These are phyloP conservation scores for Umbellularia californica DNA, from an alignment of 164 flowering plant species.

Conservation along the genomic window DNA sequence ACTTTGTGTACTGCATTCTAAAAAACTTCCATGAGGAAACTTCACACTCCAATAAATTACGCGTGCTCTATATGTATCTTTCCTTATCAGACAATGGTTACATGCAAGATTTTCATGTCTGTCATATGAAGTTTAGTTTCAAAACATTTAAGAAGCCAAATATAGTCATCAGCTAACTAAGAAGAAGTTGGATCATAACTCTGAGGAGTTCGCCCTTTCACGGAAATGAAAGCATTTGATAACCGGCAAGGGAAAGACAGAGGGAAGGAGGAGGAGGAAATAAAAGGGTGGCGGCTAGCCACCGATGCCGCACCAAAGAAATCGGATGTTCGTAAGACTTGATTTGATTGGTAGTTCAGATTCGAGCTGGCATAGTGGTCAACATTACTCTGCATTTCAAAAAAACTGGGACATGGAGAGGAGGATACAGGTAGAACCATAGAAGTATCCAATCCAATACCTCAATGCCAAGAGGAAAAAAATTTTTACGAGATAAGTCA, in stretches of 20 bases:
- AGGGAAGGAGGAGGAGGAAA: neutral
- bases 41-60: neutral
- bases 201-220: neutral
- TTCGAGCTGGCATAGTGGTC: neutral
- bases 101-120: too few species aligned
- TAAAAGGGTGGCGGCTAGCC: neutral
- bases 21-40: neutral
- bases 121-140: too few species aligned
- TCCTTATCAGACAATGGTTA: too few species aligned
- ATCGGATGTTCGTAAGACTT: neutral
- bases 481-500: too few species aligned
- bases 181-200: neutral
- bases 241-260: neutral
- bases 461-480: too few species aligned
- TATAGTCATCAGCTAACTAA: neutral
- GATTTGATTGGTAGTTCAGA: neutral
- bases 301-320: neutral
- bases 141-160: too few species aligned
- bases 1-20: neutral
- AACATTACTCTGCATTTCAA: neutral
- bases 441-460: too few species aligned
- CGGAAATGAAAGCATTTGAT: neutral
- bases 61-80: too few species aligned
- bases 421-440: too few species aligned
- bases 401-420: too few species aligned